A percentile compares a stretch with the other conserved stretches of the same genome.
Evolutionary conservation across 257 asterid species (phyloP).

Genomic region (Gentiana dahurica): DNA sequence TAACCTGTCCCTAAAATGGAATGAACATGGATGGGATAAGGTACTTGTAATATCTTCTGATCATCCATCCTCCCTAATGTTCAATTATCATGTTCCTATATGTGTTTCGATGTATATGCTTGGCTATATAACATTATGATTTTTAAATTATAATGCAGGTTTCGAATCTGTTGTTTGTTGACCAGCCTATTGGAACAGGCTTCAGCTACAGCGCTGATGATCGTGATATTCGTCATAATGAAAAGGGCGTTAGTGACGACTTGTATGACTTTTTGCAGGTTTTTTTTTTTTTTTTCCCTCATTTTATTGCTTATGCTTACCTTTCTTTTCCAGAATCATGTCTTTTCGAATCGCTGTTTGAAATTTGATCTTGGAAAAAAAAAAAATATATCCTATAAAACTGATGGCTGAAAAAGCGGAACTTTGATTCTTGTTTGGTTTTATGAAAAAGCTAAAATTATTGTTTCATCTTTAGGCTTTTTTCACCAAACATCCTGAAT

Average conservation of each 20-base stretch:
- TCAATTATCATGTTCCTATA: no score
- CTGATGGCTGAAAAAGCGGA: no score
- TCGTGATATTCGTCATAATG: slow-evolving; percentile 31
- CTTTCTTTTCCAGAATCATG: not conserved
- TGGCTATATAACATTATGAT: not conserved
- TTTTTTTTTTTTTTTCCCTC: not conserved
- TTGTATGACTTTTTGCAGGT: slow-evolving; percentile 54
- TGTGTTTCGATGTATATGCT: no score
- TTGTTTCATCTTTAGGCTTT: slow-evolving; percentile 41
- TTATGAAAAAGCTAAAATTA: not conserved
- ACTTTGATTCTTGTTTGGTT: not conserved
- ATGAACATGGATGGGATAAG: slow-evolving; percentile 71
- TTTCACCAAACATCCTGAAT: slow-evolving; percentile 69
- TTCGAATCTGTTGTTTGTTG: slow-evolving; percentile 45
- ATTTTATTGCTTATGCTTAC: not conserved
- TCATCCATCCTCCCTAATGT: no score
- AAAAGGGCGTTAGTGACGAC: slow-evolving; percentile 41
- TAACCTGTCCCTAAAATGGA: slow-evolving; percentile 64
- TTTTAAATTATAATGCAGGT: slow-evolving; percentile 15
- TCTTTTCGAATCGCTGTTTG: no score
- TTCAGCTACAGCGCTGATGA: slow-evolving; percentile 37
- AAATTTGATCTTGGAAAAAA: no score
- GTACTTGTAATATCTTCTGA: slow-evolving; percentile 4
- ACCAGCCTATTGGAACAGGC: slow-evolving; percentile 58
- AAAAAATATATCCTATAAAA: no score